phyloP scores from a whole-genome alignment of 768 basidiomycete species.

The Boletus reticulatus region DNA sequence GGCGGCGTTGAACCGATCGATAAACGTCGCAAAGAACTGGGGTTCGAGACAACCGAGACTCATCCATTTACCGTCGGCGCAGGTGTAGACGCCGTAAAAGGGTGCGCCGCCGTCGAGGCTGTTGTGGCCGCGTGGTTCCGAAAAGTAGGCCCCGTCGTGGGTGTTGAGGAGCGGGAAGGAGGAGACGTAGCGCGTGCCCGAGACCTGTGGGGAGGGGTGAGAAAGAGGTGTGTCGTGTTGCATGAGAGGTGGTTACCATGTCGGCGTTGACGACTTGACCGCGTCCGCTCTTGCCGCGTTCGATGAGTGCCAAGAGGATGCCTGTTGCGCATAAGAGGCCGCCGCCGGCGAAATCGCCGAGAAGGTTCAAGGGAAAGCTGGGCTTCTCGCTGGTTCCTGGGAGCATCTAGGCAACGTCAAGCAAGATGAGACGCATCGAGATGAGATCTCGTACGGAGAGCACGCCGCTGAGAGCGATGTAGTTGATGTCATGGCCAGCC shows the following conservation, averaged over 20 bases:
- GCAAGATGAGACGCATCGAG: background rate
- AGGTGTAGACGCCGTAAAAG: slow-evolving; percentile 73
- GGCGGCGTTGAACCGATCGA: slow-evolving; percentile 50
- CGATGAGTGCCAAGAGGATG: slow-evolving; percentile 71
- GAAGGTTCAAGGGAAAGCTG: slow-evolving; percentile 67
- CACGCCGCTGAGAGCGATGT: slow-evolving; percentile 75
- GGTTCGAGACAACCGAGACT: slow-evolving; percentile 76
- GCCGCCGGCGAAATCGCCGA: slow-evolving; percentile 84
- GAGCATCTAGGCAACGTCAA: slow-evolving; percentile 48
- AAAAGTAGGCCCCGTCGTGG: slow-evolving; percentile 34
- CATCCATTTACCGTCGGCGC: slow-evolving; percentile 73
- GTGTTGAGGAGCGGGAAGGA: slow-evolving; percentile 62
- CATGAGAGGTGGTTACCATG: slow-evolving; percentile 51
- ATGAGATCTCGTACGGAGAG: slow-evolving; percentile 48
- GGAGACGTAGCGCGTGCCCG: slow-evolving; percentile 75
- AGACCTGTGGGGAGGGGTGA: slow-evolving; percentile 51
- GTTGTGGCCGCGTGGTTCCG: slow-evolving; percentile 51
- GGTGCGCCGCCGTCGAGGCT: slow-evolving; percentile 75
- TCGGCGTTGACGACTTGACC: slow-evolving; percentile 76
- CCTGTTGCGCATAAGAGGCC: slow-evolving; percentile 70
- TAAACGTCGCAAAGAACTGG: slow-evolving; percentile 63
- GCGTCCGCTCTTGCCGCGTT: slow-evolving; percentile 58
- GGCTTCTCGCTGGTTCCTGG: slow-evolving; percentile 66
- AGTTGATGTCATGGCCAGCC: slow-evolving; percentile 89
- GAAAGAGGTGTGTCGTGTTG: background rate